Base-by-base conservation (phyloP, 768 basidiomycete genomes). In the Fomitopsis pulvina region DNA sequence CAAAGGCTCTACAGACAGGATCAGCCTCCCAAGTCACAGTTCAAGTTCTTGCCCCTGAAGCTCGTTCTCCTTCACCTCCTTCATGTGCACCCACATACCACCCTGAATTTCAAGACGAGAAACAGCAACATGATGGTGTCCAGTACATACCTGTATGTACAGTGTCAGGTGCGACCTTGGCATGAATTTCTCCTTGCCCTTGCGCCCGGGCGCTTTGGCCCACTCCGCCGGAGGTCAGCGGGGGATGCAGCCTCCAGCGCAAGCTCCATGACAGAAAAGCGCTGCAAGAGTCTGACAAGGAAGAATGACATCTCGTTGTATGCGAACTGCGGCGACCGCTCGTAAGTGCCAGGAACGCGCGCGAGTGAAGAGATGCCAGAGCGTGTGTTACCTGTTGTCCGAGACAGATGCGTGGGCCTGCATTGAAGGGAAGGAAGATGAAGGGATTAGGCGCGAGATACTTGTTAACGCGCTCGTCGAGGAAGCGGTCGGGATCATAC, bases 401-500 rank as follows among this genome's bases (percentile, higher is more conserved):
- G 5, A 81, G 70, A 49, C 82, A 84, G 51, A 81, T 79, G 10
- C 83, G 70, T 4, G 81, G 83, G 1, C 80, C 45, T 10, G 51
- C 52, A 29, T 52, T 54, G 52, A 56, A 57, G 22, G 57, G 52
- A 4, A 66, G 41, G 57, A 74, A 74, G 41, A 74, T 73, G 67
- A 74, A 80, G 0, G 80, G 79, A 53, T 81, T 80, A 2, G 73
- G 70, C 0, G 68, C 73, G 52, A 79, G 57, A 52, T 82, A 80
- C 52, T 76, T 80, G 6, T 71, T 66, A 22, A 80, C 44, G 1
- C 83, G 70, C 21, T 77, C 75, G 48, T 85, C 83, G 30, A 85
- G 59, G 70, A 83, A 85, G 1, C 83, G 71, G 51, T 82, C 78
- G 0, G 83, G 83, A 55, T 85, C 83, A 51, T 83, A 86, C 52